These are phyloP conservation scores for Phytophthora sojae DNA, from an alignment of 352 stramenopile species.

Conservation along the genomic window DNA sequence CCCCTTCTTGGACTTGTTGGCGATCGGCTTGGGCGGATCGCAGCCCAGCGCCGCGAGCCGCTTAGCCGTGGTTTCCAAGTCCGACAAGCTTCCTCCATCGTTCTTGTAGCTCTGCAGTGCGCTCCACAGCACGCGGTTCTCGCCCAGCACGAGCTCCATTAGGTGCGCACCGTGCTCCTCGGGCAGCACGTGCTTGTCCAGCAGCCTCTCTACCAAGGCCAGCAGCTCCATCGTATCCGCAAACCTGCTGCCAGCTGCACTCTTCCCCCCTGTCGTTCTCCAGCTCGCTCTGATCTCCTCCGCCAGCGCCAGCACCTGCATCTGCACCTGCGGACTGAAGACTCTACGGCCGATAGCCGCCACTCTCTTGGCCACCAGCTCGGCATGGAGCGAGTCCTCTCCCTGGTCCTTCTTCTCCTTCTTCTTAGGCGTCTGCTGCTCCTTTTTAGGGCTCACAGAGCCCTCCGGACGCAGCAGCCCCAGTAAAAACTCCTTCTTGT, in stretches of 20 bases:
- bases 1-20: conserved; percentile 25
- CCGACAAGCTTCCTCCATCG: conserved; percentile 43
- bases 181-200: conserved; percentile 66
- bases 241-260: conserved; percentile 9
- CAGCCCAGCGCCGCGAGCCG: conserved; percentile 51
- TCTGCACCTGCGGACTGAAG: conserved; percentile 66
- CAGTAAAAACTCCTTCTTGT: conserved; percentile 65
- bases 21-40: conserved; percentile 13
- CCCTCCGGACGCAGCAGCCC: conserved; percentile 1
- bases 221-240: conserved; percentile 62
- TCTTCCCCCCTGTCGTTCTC: background rate
- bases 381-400: conserved; percentile 39
- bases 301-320: conserved; percentile 50
- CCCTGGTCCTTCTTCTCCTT: conserved; percentile 9
- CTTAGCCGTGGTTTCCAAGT: conserved; percentile 64
- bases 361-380: conserved; percentile 65
- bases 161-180: conserved; percentile 63
- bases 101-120: conserved; percentile 62
- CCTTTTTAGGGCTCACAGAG: background rate
- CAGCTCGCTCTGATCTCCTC: conserved; percentile 26
- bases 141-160: conserved; percentile 53
- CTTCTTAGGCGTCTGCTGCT: background rate
- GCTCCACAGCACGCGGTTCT: conserved; percentile 63
- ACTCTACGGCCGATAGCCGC: conserved; percentile 58
- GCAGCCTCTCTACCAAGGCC: conserved; percentile 51